Percentiles rank a stretch among this genome's conserved stretches.
Conservation (phyloP, 2,329 filamentous ascomycete species). For the Emergomyces pasteurianus region DNA sequence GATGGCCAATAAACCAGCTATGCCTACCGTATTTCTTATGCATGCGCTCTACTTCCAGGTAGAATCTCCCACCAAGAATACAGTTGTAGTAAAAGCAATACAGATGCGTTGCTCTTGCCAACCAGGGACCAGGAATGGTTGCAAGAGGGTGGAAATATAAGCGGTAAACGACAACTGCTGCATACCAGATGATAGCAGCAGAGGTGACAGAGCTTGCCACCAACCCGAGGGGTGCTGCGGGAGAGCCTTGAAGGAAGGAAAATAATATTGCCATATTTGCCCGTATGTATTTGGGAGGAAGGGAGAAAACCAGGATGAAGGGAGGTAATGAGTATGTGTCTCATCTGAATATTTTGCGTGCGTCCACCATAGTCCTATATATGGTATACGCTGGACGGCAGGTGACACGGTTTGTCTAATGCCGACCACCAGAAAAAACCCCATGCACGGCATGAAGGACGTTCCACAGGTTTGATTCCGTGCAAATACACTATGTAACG, state of each 20-base stretch:
- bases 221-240: not conserved
- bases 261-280: not conserved
- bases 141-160: constrained; percentile 21
- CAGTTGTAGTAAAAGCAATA: not conserved
- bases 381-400: not conserved
- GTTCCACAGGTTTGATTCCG: no score
- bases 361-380: not conserved
- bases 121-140: constrained; percentile 17
- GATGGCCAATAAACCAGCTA: not conserved
- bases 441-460: not conserved
- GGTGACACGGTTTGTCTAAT: not conserved
- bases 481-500: no score
- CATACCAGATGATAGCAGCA: not conserved
- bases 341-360: not conserved
- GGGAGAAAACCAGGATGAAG: not conserved
- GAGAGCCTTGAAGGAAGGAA: not conserved
- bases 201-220: not conserved
- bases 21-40: not conserved
- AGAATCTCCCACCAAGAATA: not conserved
- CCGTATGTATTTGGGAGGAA: not conserved
- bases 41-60: not conserved
- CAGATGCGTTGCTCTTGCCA: constrained; percentile 12
- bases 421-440: not conserved
- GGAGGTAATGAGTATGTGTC: not conserved
- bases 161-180: constrained; percentile 12